These are phyloP conservation scores for Ophiocordyceps unilateralis DNA, from an alignment of 2,329 filamentous ascomycete genomes.

Conservation along the genomic window DNA sequence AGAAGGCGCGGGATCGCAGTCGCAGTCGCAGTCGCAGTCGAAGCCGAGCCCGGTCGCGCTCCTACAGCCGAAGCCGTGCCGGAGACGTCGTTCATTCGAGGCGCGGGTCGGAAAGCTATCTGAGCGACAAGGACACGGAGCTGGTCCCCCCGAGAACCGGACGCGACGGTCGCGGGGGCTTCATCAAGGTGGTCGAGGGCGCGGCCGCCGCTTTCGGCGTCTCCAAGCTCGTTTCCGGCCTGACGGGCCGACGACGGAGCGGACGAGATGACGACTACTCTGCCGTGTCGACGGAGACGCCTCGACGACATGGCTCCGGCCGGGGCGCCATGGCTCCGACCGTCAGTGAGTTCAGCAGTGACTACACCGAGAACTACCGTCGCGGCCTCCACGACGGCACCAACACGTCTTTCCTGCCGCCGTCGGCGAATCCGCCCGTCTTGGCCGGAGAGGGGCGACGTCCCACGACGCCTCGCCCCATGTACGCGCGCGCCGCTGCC, in stretches of 20 bases:
- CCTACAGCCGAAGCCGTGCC: constrained; percentile 17
- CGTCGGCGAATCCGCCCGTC: constrained; percentile 23
- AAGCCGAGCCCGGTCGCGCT: constrained; percentile 22
- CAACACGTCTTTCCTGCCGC: constrained; percentile 26
- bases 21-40: constrained; percentile 23
- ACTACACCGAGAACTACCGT: constrained; percentile 21
- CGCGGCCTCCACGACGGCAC: constrained; percentile 9
- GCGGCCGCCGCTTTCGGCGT: constrained; percentile 45
- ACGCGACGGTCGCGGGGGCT: constrained; percentile 22
- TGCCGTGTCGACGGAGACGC: constrained; percentile 44
- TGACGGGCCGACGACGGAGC: constrained; percentile 34
- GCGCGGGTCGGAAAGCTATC: constrained; percentile 37
- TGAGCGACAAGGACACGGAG: constrained; percentile 51
- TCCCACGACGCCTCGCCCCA: constrained; percentile 29
- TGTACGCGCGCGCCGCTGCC: constrained; percentile 24
- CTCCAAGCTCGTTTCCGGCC: constrained; percentile 40
- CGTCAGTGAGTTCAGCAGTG: constrained; percentile 33
- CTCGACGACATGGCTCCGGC: constrained; percentile 26
- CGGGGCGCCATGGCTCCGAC: constrained; percentile 16
- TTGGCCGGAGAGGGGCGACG: constrained; percentile 20
- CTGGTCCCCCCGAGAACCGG: constrained; percentile 13
- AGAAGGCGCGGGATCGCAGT: constrained; percentile 21
- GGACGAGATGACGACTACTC: constrained; percentile 43
- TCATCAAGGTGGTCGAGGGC: constrained; percentile 42
- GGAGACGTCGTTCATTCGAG: constrained; percentile 36